A percentile compares a stretch with the other conserved stretches of the same genome.
phyloP scores from a whole-genome alignment of 176 grass and related monocot genomes.

The Aegilops speltoides region DNA sequence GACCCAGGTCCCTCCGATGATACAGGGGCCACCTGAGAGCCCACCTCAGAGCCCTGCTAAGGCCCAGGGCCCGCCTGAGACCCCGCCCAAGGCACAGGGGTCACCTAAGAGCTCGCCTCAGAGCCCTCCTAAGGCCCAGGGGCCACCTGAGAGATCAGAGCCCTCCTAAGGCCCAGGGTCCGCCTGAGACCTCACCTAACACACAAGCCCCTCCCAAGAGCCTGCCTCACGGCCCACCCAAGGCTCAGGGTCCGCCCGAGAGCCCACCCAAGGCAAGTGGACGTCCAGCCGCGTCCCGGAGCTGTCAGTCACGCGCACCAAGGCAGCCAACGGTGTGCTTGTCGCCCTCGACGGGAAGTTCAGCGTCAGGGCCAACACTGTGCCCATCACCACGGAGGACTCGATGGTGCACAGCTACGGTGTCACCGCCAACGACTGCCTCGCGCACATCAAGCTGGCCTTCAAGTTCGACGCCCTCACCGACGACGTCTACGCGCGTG shows the following conservation, averaged over 20 bases:
- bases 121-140: neutral
- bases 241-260: rapidly evolving
- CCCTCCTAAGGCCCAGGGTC: neutral
- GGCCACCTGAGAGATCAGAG: rapidly evolving
- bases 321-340: conserved; percentile 41
- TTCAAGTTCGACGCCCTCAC: conserved; percentile 49
- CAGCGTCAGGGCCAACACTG: conserved; percentile 37
- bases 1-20: neutral
- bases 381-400: conserved; percentile 59
- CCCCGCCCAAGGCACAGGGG: too few species aligned
- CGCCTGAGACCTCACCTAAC: too few species aligned
- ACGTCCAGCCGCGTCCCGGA: neutral
- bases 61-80: too few species aligned
- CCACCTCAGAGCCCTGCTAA: too few species aligned
- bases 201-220: too few species aligned
- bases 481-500: neutral
- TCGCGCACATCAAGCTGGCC: conserved; percentile 50
- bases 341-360: conserved; percentile 30
- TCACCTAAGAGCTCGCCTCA: neutral
- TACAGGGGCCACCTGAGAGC: too few species aligned
- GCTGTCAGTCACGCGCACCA: conserved; percentile 40
- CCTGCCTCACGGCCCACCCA: too few species aligned
- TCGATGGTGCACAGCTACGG: conserved; percentile 52
- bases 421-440: conserved; percentile 33
- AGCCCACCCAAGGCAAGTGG: neutral